Evolutionary conservation across 2,329 filamentous ascomycete species (phyloP).

Genomic region (Metarhizium anisopliae): DNA sequence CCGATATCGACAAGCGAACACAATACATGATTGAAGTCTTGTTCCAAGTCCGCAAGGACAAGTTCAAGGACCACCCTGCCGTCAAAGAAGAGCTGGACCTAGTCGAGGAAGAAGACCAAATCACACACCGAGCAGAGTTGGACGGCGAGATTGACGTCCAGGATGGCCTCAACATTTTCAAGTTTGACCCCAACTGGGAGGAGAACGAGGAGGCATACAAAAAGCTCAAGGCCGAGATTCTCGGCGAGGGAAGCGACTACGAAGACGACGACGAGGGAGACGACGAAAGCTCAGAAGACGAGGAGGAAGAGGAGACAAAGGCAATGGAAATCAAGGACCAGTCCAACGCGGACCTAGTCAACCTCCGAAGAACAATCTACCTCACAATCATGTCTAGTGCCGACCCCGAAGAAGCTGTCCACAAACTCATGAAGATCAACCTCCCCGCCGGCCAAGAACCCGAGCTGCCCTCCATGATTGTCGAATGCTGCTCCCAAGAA

Average conservation of each 20-base stretch:
- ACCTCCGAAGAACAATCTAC: slow-evolving; percentile 88
- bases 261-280: slow-evolving; percentile 51
- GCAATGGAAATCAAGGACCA: slow-evolving; percentile 96
- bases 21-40: slow-evolving; percentile 99
- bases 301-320: slow-evolving; percentile 71
- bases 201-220: slow-evolving; percentile 86
- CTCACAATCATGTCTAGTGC: slow-evolving; percentile 95
- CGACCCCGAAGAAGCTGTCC: slow-evolving; percentile 91
- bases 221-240: slow-evolving; percentile 82
- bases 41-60: slow-evolving; percentile 92
- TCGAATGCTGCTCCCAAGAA: slow-evolving; percentile 94
- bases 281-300: slow-evolving; percentile 60
- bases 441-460: slow-evolving; percentile 78
- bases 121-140: slow-evolving; percentile 77
- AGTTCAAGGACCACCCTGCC: slow-evolving; percentile 89
- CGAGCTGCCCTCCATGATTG: slow-evolving; percentile 91
- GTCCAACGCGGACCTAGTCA: slow-evolving; percentile 91
- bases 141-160: slow-evolving; percentile 80
- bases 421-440: slow-evolving; percentile 93
- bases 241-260: slow-evolving; percentile 85
- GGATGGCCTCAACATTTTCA: slow-evolving; percentile 90
- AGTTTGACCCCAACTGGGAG: slow-evolving; percentile 83
- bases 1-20: slow-evolving; percentile 94
- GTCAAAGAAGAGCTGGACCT: slow-evolving; percentile 89
- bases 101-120: slow-evolving; percentile 96